phyloP scores from a whole-genome alignment of 768 basidiomycete species.

The Sarcomyxa edulis region DNA sequence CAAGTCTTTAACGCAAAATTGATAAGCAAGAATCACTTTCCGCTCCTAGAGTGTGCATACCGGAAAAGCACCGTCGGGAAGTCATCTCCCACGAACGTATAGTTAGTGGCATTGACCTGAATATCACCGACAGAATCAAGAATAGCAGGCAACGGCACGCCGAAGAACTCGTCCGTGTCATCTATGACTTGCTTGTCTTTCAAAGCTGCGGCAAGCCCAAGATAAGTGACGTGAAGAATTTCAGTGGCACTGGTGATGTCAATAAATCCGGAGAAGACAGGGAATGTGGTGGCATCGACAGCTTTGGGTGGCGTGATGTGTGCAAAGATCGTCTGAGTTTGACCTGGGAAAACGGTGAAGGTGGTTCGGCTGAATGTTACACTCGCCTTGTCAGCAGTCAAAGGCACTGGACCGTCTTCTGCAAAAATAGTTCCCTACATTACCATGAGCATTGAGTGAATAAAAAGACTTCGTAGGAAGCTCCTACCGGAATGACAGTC shows the following conservation, averaged over 20 bases:
- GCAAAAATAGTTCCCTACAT: slow-evolving; percentile 5
- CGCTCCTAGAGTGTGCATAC: slow-evolving; percentile 7
- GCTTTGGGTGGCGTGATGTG: slow-evolving; percentile 41
- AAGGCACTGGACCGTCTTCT: slow-evolving; percentile 40
- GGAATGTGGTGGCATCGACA: slow-evolving; percentile 27
- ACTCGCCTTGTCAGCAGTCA: slow-evolving; percentile 36
- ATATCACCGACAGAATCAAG: slow-evolving; percentile 35
- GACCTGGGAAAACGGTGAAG: slow-evolving; percentile 41
- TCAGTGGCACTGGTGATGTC: slow-evolving; percentile 25
- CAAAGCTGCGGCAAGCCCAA: slow-evolving; percentile 34
- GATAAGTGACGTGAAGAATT: slow-evolving; percentile 26
- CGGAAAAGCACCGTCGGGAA: slow-evolving; percentile 37
- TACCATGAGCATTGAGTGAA: too few relatives aligned
- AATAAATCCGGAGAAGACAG: slow-evolving; percentile 46
- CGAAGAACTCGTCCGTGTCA: slow-evolving; percentile 41
- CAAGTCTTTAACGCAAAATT: slow-evolving; percentile 21
- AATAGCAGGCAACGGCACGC: slow-evolving; percentile 36
- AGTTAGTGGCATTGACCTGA: slow-evolving; percentile 34
- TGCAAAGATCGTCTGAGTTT: slow-evolving; percentile 33
- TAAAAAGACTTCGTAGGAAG: slow-evolving; percentile 14
- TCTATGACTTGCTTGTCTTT: slow-evolving; percentile 48
- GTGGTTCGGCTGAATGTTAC: slow-evolving; percentile 39
- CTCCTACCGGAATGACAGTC: slow-evolving; percentile 38
- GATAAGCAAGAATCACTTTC: neutral
- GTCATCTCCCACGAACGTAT: slow-evolving; percentile 38